These are phyloP conservation scores for Fusarium poae DNA, from an alignment of 2,329 filamentous ascomycete genomes.

Conservation along the genomic window DNA sequence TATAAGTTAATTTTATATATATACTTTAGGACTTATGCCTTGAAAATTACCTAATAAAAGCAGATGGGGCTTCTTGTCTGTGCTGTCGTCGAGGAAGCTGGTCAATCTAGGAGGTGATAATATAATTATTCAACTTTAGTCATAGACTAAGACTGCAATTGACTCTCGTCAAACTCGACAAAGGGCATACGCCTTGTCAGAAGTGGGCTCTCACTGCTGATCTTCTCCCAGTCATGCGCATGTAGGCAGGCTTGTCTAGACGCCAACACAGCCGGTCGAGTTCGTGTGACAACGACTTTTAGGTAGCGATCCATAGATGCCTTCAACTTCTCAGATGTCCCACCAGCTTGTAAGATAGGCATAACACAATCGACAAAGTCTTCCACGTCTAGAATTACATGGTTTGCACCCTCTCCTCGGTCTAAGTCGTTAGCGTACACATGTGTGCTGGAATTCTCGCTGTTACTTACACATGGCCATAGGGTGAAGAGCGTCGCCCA, in stretches of 20 bases:
- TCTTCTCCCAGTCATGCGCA: slow-evolving; percentile 63
- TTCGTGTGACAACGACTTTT: slow-evolving; percentile 57
- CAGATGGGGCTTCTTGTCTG: too few relatives aligned
- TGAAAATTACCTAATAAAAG: too few relatives aligned
- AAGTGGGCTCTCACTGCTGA: slow-evolving; percentile 55
- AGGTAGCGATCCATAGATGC: slow-evolving; percentile 58
- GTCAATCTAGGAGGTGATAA: too few relatives aligned
- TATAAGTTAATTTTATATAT: too few relatives aligned
- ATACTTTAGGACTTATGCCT: too few relatives aligned
- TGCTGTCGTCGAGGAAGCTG: too few relatives aligned
- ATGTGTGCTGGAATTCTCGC: rapidly evolving
- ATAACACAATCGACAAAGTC: slow-evolving; percentile 57
- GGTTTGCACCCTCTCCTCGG: slow-evolving; percentile 69
- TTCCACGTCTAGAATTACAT: slow-evolving; percentile 65
- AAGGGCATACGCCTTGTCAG: slow-evolving; percentile 56
- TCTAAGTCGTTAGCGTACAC: slow-evolving; percentile 52
- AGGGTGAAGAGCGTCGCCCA: slow-evolving; percentile 68
- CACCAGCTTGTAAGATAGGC: slow-evolving; percentile 24
- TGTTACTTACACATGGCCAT: slow-evolving; percentile 70
- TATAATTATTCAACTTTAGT: not conserved
- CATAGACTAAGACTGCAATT: not conserved
- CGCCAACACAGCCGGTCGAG: slow-evolving; percentile 61
- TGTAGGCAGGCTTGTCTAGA: slow-evolving; percentile 67
- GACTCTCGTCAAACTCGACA: slow-evolving; percentile 6
- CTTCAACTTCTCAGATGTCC: slow-evolving; percentile 35